phyloP scores from a whole-genome alignment of 306 rosid species.

The Citrullus mucosospermus region DNA sequence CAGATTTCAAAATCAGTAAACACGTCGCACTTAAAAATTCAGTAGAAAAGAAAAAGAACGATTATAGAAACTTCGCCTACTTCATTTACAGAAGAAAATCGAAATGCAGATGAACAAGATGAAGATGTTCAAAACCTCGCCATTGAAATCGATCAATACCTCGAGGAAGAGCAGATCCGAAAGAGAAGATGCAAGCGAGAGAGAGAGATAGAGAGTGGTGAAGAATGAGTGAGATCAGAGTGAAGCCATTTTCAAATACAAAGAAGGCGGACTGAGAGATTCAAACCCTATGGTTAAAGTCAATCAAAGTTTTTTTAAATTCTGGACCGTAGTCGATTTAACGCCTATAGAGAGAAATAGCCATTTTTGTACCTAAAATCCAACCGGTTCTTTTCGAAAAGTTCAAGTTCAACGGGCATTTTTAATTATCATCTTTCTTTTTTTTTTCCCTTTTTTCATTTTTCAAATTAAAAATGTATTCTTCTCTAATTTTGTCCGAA shows the following conservation, averaged over 20 bases:
- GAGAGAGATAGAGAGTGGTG: background rate
- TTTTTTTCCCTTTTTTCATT: background rate
- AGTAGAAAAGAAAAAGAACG: background rate
- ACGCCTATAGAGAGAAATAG: conserved; percentile 12
- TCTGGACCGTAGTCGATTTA: conserved; percentile 11
- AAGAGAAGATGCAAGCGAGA: background rate
- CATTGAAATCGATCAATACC: conserved; percentile 5
- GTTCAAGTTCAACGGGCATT: conserved; percentile 6
- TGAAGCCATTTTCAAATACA: conserved; percentile 2
- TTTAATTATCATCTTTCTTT: background rate
- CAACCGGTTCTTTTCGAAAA: conserved; percentile 9
- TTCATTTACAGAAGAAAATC: conserved; percentile 10
- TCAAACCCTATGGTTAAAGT: conserved; percentile 29
- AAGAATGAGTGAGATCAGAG: background rate
- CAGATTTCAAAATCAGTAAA: background rate
- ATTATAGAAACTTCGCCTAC: conserved; percentile 19
- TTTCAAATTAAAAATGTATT: background rate
- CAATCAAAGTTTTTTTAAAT: conserved; percentile 10
- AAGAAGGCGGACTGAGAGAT: conserved; percentile 14
- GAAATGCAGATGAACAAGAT: conserved; percentile 7
- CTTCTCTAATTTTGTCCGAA: background rate
- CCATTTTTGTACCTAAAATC: background rate
- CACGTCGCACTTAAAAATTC: background rate
- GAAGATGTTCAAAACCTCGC: background rate
- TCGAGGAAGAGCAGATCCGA: conserved; percentile 36